A percentile compares a stretch with the other conserved stretches of the same genome.
Conservation (phyloP, 345 rosid species). For the Bruguiera parviflora region DNA sequence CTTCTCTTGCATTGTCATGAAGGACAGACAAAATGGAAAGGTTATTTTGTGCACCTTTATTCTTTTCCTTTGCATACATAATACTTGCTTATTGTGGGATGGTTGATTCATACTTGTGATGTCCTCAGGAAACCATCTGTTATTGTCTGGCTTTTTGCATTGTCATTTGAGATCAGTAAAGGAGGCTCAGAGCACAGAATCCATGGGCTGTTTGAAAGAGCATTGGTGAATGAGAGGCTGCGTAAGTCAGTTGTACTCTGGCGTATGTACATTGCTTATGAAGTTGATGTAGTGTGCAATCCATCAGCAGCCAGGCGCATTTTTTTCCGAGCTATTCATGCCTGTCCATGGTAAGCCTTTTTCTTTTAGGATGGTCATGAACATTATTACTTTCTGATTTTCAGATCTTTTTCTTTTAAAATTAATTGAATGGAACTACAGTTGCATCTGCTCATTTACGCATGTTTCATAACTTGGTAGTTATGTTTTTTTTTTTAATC, state of each 20-base stretch:
- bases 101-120: constrained; percentile 12
- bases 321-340: constrained; percentile 88
- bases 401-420: neutral
- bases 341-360: constrained; percentile 79
- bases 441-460: too few species aligned
- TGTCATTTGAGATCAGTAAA: constrained; percentile 71
- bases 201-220: constrained; percentile 85
- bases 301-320: constrained; percentile 66
- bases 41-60: neutral
- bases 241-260: constrained; percentile 66
- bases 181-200: constrained; percentile 70
- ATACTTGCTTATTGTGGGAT: neutral
- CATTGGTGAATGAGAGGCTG: constrained; percentile 56
- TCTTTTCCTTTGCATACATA: neutral
- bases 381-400: neutral
- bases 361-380: neutral
- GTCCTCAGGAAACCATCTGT: constrained; percentile 65
- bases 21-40: neutral
- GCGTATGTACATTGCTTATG: constrained; percentile 87
- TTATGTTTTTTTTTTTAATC: too few species aligned
- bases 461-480: too few species aligned
- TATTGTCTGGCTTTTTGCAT: constrained; percentile 67
- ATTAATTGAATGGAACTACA: too few species aligned
- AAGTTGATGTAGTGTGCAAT: constrained; percentile 52
- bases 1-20: neutral